Evolutionary conservation across 225 moss, liverwort and hornwort genomes (phyloP).

Genomic region (Straminergon stramineum): DNA sequence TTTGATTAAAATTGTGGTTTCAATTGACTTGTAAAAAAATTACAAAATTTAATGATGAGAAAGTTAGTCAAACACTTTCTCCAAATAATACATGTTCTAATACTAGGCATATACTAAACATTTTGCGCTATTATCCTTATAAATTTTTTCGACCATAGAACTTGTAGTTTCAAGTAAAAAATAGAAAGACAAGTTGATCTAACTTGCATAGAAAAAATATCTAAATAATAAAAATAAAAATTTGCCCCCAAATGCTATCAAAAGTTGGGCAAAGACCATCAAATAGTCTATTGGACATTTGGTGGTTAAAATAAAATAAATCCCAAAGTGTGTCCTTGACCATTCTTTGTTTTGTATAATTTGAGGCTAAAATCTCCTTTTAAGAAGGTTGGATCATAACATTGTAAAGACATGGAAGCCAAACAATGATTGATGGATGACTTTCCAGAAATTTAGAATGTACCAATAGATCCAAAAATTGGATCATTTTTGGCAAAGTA

Average conservation of each 20-base stretch:
- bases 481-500: background rate
- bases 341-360: background rate
- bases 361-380: background rate
- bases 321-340: background rate
- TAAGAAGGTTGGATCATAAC: background rate
- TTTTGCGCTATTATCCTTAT: background rate
- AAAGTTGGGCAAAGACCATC: background rate
- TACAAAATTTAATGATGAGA: background rate
- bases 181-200: background rate
- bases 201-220: background rate
- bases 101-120: background rate
- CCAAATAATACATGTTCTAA: background rate
- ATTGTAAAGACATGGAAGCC: fast-evolving
- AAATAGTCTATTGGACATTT: background rate
- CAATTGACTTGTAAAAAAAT: background rate
- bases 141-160: fast-evolving
- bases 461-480: background rate
- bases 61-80: background rate
- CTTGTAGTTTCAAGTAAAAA: background rate
- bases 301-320: background rate
- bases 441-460: background rate
- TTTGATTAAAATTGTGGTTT: fast-evolving
- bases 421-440: background rate
- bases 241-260: fast-evolving
- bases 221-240: background rate